These are phyloP conservation scores for Fusarium multiceps DNA, from an alignment of 2,329 filamentous ascomycete genomes.

Conservation along the genomic window DNA sequence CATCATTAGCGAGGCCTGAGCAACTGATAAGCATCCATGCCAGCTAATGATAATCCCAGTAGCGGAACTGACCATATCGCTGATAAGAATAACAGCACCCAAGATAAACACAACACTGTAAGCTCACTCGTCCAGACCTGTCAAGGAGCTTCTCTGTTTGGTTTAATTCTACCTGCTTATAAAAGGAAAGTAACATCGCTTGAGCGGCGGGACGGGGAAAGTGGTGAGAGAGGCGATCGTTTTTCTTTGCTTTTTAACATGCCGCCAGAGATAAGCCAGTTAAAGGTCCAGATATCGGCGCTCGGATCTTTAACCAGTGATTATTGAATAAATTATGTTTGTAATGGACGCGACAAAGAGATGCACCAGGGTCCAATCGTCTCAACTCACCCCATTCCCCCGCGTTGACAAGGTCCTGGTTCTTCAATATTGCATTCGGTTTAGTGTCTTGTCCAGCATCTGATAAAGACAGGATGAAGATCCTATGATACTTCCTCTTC, in stretches of 20 bases:
- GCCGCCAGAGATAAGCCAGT: conserved; percentile 11
- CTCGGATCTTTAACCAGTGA: background rate
- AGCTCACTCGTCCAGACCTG: conserved; percentile 9
- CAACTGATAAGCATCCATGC: conserved; percentile 45
- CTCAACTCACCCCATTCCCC: conserved; percentile 19
- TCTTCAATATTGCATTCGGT: background rate
- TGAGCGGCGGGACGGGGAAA: background rate
- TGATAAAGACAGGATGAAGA: background rate
- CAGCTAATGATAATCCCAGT: conserved; percentile 29
- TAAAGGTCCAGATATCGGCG: background rate
- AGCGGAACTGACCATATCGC: conserved; percentile 17
- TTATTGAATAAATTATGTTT: conserved; percentile 21
- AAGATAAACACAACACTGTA: conserved; percentile 11
- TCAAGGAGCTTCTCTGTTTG: conserved; percentile 5
- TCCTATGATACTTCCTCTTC: background rate
- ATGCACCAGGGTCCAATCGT: conserved; percentile 16
- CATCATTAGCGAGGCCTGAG: conserved; percentile 15
- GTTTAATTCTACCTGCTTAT: conserved; percentile 10
- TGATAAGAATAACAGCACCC: conserved; percentile 29
- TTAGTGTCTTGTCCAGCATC: background rate
- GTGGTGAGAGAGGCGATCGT: background rate
- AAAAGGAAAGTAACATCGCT: conserved; percentile 29
- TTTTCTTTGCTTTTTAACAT: conserved; percentile 26
- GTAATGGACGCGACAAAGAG: conserved; percentile 39
- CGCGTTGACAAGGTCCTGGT: conserved; percentile 6